phyloP scores from a whole-genome alignment of 805 yeast species.

The Soucietia sequanensis region DNA sequence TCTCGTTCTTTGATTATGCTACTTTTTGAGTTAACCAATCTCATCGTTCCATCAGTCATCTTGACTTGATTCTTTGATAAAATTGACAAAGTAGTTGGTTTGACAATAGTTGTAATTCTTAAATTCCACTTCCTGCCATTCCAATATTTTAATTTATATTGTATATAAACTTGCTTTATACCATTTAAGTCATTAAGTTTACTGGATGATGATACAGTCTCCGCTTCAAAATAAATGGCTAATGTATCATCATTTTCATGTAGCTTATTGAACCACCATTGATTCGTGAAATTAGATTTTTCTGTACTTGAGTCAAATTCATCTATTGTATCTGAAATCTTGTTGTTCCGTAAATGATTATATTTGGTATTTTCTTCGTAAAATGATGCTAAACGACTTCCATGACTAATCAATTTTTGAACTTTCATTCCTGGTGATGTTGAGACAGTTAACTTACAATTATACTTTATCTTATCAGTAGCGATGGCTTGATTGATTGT shows the following conservation, averaged over 20 bases:
- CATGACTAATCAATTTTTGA: slow-evolving; percentile 29
- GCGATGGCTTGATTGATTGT: slow-evolving; percentile 1
- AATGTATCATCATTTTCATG: slow-evolving; percentile 16
- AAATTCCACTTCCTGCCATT: slow-evolving; percentile 22
- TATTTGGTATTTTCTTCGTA: slow-evolving; percentile 19
- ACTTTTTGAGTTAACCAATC: slow-evolving; percentile 16
- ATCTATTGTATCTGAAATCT: slow-evolving; percentile 32
- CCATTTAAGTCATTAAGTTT: slow-evolving; percentile 13
- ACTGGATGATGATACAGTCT: slow-evolving; percentile 22
- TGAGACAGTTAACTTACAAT: slow-evolving; percentile 21
- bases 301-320: slow-evolving; percentile 30
- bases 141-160: slow-evolving; percentile 32
- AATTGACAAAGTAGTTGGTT: slow-evolving; percentile 25
- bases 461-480: slow-evolving; percentile 2
- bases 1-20: slow-evolving; percentile 23
- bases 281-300: slow-evolving; percentile 36
- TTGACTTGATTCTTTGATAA: slow-evolving; percentile 13
- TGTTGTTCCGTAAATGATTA: slow-evolving; percentile 20
- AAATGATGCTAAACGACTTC: slow-evolving; percentile 34
- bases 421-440: slow-evolving; percentile 35
- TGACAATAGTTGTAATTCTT: slow-evolving; percentile 29
- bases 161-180: slow-evolving; percentile 26
- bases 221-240: slow-evolving; percentile 33
- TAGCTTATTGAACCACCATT: slow-evolving; percentile 32
- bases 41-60: slow-evolving; percentile 12